Evolutionary conservation across 352 stramenopile species (phyloP).

Genomic region (Phytopythium montanum): DNA sequence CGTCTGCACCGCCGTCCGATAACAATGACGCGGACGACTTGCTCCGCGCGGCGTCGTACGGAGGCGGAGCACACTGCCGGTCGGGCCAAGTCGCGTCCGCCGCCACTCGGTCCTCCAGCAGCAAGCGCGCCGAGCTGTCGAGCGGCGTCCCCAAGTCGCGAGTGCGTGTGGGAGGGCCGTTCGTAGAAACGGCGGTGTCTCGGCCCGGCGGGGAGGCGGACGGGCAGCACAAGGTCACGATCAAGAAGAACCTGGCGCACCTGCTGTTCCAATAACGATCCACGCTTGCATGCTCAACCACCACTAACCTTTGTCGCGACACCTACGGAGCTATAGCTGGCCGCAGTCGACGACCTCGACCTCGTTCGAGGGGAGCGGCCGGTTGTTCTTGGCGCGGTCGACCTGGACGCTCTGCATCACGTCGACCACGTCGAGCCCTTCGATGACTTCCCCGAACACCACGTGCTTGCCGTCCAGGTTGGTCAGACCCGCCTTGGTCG

Average conservation of each 20-base stretch:
- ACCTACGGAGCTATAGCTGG: conserved; percentile 23
- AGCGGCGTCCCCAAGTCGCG: conserved; percentile 49
- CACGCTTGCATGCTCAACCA: conserved; percentile 5
- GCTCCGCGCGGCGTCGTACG: conserved; percentile 33
- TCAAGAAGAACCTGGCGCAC: conserved; percentile 62
- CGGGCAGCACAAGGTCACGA: conserved; percentile 51
- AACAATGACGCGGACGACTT: conserved; percentile 18
- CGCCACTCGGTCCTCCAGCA: conserved; percentile 27
- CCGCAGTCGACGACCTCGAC: conserved; percentile 67
- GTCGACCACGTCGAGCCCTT: conserved; percentile 71
- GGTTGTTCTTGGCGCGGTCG: conserved; percentile 37
- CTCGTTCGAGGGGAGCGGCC: conserved; percentile 49
- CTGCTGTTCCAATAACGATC: conserved; percentile 44
- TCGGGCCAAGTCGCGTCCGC: conserved; percentile 29
- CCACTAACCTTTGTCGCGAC: neutral
- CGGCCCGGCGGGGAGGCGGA: conserved; percentile 12
- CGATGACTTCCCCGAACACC: conserved; percentile 94
- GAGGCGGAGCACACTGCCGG: conserved; percentile 35
- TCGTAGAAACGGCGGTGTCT: conserved; percentile 13
- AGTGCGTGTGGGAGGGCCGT: conserved; percentile 34
- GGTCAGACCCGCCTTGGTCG: conserved; percentile 51
- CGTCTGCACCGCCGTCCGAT: neutral
- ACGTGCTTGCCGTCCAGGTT: conserved; percentile 94
- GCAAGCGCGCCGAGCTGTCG: conserved; percentile 46
- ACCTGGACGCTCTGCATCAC: conserved; percentile 65